Percentiles rank a stretch among this genome's conserved stretches.
Evolutionary conservation across 73 alveolate species (phyloP).

Genomic region (Blepharisma stoltei): DNA sequence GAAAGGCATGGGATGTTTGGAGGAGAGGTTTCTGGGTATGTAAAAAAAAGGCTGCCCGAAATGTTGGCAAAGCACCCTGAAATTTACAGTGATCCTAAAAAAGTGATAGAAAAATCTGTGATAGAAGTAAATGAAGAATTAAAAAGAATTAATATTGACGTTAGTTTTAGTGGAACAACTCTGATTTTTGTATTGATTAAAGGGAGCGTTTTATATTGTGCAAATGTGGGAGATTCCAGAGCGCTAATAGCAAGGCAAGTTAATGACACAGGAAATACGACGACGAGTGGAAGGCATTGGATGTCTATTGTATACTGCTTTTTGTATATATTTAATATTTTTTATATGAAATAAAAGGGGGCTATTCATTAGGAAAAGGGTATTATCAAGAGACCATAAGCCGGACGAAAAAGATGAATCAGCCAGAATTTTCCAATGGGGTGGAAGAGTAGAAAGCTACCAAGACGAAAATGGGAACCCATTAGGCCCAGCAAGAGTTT

Average conservation of each 20-base stretch:
- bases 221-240: constrained; percentile 62
- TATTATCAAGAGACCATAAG: constrained; percentile 66
- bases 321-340: too few relatives aligned
- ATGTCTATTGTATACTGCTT: constrained; percentile 20
- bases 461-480: constrained; percentile 57
- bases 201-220: constrained; percentile 40
- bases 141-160: background rate
- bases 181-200: background rate
- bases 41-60: constrained; percentile 35
- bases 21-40: constrained; percentile 49
- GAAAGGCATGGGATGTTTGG: constrained; percentile 86
- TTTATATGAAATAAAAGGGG: too few relatives aligned
- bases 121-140: background rate
- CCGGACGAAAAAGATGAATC: constrained; percentile 75
- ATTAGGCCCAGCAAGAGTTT: constrained; percentile 75
- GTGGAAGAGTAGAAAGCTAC: constrained; percentile 70
- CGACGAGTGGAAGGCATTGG: constrained; percentile 6
- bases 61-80: too few relatives aligned
- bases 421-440: constrained; percentile 55
- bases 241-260: constrained; percentile 44
- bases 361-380: too few relatives aligned
- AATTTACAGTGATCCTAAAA: too few relatives aligned
- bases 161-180: constrained; percentile 13
- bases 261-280: background rate
- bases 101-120: too few relatives aligned